These are phyloP conservation scores for Verticillium klebahnii DNA, from an alignment of 2,329 filamentous ascomycete species.

Conservation along the genomic window DNA sequence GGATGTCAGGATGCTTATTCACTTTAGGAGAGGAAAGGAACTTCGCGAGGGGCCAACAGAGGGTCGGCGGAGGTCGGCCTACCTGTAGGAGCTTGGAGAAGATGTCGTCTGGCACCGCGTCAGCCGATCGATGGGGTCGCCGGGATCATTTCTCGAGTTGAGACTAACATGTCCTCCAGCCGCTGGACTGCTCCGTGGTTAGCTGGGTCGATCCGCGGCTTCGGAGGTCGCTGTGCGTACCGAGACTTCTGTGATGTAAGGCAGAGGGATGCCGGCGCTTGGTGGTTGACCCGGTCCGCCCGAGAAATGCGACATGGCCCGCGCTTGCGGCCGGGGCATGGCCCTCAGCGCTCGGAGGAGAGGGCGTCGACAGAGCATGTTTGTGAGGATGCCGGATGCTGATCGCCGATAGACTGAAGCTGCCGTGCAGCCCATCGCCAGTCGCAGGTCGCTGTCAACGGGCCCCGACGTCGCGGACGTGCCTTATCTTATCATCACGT, in stretches of 20 bases:
- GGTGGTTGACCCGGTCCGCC: constrained; percentile 19
- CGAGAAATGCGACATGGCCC: constrained; percentile 39
- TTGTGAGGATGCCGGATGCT: not conserved
- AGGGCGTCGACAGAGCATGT: constrained; percentile 31
- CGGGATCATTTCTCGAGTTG: constrained; percentile 4
- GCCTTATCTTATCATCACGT: not conserved
- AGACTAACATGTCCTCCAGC: constrained; percentile 70
- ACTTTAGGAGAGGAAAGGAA: constrained; percentile 9
- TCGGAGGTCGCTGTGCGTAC: constrained; percentile 25
- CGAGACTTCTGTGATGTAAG: constrained; percentile 54
- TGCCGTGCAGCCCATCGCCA: not conserved
- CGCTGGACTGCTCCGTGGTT: constrained; percentile 56
- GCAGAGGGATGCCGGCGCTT: constrained; percentile 45
- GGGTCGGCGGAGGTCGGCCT: constrained; percentile 13
- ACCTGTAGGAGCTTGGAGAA: constrained; percentile 77
- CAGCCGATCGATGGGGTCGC: constrained; percentile 6
- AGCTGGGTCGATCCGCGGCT: constrained; percentile 12
- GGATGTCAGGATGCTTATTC: constrained; percentile 8
- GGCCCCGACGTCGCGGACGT: not conserved
- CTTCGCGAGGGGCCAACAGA: not conserved
- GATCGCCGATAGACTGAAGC: not conserved
- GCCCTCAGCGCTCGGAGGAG: constrained; percentile 28
- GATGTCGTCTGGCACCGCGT: constrained; percentile 61
- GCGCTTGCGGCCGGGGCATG: constrained; percentile 27
- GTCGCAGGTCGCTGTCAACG: not conserved